Conservation (phyloP, 129 eudicot species). For the Tagetes patula region DNA sequence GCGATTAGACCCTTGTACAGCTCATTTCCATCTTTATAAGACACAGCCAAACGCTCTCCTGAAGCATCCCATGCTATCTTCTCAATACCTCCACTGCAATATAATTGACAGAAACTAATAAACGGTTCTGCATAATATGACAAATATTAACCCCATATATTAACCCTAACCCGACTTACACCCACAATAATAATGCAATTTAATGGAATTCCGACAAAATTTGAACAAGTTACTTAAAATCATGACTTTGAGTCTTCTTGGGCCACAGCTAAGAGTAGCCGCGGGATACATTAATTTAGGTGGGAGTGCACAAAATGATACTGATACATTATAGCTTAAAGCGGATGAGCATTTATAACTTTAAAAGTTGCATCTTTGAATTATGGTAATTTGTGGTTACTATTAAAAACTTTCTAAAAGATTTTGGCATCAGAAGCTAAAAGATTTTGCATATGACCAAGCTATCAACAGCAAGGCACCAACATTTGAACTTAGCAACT, state of each 20-base stretch:
- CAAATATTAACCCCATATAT: neutral
- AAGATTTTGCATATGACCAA: slow-evolving; percentile 5
- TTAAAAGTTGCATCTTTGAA: neutral
- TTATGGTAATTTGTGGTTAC: neutral
- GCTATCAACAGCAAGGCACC: slow-evolving; percentile 1
- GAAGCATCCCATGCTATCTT: slow-evolving; percentile 99
- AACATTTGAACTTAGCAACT: slow-evolving; percentile 13
- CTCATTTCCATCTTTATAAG: slow-evolving; percentile 87
- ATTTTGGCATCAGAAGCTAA: neutral
- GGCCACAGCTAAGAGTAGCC: neutral
- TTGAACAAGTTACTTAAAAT: neutral
- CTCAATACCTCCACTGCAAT: slow-evolving; percentile 72
- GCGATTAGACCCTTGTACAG: slow-evolving; percentile 82
- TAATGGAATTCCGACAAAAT: neutral
- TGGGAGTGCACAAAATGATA: neutral
- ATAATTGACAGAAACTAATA: slow-evolving; percentile 13
- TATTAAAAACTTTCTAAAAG: neutral
- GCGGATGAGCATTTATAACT: neutral
- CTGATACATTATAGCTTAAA: too few relatives aligned
- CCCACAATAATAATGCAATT: neutral
- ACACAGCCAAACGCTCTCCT: slow-evolving; percentile 91
- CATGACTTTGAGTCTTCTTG: neutral
- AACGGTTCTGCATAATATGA: neutral
- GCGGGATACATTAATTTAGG: neutral
- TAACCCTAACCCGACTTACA: neutral